Evolutionary conservation across 164 flowering plant species (phyloP).

Genomic region (Nelumbo lutea): DNA sequence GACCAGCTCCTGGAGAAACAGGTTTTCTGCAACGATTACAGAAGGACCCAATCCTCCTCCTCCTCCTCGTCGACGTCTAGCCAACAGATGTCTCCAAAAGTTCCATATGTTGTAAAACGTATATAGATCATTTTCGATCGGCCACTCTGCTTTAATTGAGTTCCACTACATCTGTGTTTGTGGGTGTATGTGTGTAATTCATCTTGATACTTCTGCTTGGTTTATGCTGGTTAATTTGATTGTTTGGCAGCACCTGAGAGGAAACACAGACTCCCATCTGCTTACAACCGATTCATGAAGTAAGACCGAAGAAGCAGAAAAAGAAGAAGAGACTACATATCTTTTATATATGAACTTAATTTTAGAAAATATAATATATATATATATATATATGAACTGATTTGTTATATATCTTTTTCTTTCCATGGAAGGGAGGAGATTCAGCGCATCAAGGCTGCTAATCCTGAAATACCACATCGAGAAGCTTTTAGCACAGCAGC

Average conservation of each 20-base stretch:
- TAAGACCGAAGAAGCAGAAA: conserved; percentile 20
- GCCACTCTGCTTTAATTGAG: too few relatives aligned
- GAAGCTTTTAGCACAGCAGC: conserved; percentile 92
- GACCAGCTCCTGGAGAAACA: conserved; percentile 21
- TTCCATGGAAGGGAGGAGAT: conserved; percentile 68
- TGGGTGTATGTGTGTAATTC: too few relatives aligned
- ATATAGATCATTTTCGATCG: neutral
- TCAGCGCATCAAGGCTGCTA: conserved; percentile 77
- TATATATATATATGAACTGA: neutral
- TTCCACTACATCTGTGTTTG: too few relatives aligned
- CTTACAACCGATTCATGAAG: conserved; percentile 95
- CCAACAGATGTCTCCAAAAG: conserved; percentile 52
- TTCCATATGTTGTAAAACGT: conserved; percentile 86
- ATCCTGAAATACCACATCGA: conserved; percentile 81
- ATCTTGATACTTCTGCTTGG: too few relatives aligned
- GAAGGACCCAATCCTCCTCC: conserved; percentile 42
- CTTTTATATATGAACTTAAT: too few relatives aligned
- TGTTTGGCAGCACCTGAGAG: conserved; percentile 75
- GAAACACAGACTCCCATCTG: conserved; percentile 92
- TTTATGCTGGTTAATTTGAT: neutral
- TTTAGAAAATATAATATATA: neutral
- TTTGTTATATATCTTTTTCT: too few relatives aligned
- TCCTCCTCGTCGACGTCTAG: conserved; percentile 41
- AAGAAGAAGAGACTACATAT: too few relatives aligned
- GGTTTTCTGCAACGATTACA: conserved; percentile 35